Base-by-base conservation (phyloP, 495 filamentous ascomycete species). In the Talaromyces stipitatus region DNA sequence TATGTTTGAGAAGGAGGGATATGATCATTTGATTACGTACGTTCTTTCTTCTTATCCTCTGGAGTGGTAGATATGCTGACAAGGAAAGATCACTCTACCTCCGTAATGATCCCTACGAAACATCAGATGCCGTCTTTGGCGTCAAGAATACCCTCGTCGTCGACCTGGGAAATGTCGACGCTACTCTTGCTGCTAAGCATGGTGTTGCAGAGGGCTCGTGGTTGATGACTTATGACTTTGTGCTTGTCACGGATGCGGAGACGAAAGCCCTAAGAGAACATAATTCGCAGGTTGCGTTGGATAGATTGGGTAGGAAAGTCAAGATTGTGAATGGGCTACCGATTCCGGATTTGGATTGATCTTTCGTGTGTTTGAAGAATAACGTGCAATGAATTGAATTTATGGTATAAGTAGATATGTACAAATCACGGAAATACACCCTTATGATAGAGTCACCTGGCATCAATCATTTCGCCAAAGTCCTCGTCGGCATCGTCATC, bases 51-150 rank as follows among this genome's bases (percentile, higher is more conserved):
- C n/a, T n/a, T n/a, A n/a, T n/a, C n/a, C n/a, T n/a, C n/a, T n/a
- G 24, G 6, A 2, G 14, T 33, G 18, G 30, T 18, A 45, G 9
- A 9, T 4, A 16, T 28, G 51, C 48, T 16, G 4, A 38, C 16
- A 14, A 4, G 38, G 10, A 29, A 28, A 88, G 84, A 7, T 89
- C 91, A 1, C 77, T 97, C 1, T 97, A 94, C 63, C 72, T 92
- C 60, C 82, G 87, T 3, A 85, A 84, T 28, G 91, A 96, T 61
- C 89, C 89, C 1, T 96, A 95, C 65, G 91, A 94, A 71, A 90
- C 85, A 2, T 90, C 88, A 0, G 92, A 97, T 65, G 89, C 91
- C 0, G 92, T 96, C 36, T 96, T 96, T 60, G 92, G 92, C 20
- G 92, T 96, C 50, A 96, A 97, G 69, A 77, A 89, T 65, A 89